A percentile compares a stretch with the other conserved stretches of the same genome.
phyloP scores from a whole-genome alignment of 768 basidiomycete species.

The Collybiopsis luxurians region DNA sequence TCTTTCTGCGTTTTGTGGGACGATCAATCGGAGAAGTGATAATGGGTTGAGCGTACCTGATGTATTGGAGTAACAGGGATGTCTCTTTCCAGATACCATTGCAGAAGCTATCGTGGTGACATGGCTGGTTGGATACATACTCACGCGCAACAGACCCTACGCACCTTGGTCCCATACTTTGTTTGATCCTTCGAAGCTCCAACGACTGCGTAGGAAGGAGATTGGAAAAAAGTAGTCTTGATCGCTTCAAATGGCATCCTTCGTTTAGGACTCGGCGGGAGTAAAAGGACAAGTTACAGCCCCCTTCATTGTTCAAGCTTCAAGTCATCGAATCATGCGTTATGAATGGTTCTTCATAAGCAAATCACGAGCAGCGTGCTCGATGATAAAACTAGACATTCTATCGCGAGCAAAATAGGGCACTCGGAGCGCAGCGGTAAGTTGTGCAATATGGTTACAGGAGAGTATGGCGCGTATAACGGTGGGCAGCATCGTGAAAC shows the following conservation, averaged over 20 bases:
- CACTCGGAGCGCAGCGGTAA: no score
- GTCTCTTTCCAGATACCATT: conserved; percentile 68
- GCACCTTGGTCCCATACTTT: conserved; percentile 72
- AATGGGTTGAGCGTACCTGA: conserved; percentile 41
- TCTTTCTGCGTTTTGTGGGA: conserved; percentile 49
- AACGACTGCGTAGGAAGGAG: conserved; percentile 70
- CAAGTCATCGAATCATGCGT: no score
- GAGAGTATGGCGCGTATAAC: conserved; percentile 1
- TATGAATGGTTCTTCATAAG: neutral
- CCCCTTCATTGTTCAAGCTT: no score
- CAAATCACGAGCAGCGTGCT: conserved; percentile 6
- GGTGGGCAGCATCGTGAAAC: no score
- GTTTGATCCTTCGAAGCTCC: conserved; percentile 78
- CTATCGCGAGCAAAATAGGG: neutral
- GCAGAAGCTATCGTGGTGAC: conserved; percentile 61
- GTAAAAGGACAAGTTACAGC: neutral
- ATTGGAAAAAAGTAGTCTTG: conserved; percentile 61
- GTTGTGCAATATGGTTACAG: neutral
- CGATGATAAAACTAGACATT: conserved; percentile 18
- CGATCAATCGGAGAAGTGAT: neutral
- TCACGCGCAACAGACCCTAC: neutral
- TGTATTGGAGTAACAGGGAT: conserved; percentile 71
- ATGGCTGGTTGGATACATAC: no score
- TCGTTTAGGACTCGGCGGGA: neutral
- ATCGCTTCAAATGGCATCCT: conserved; percentile 25